phyloP scores from a whole-genome alignment of 2,329 filamentous ascomycete species.

The Scortechinia acanthostroma region DNA sequence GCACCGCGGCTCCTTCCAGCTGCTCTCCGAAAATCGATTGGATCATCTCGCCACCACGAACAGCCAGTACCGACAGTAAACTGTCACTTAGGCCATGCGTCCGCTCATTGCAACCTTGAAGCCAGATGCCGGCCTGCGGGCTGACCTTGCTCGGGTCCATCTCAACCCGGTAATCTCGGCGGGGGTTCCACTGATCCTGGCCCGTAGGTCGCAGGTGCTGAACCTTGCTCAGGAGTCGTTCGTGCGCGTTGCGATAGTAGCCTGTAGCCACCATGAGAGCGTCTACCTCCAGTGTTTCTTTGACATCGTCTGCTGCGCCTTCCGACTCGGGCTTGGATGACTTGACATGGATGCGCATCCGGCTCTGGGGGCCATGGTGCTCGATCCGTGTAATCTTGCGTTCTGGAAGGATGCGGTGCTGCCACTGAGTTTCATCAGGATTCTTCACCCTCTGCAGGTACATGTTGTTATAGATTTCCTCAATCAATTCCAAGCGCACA shows the following conservation, averaged over 20 bases:
- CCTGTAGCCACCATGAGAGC: slow-evolving; percentile 81
- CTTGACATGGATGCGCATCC: slow-evolving; percentile 52
- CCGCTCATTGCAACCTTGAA: slow-evolving; percentile 88
- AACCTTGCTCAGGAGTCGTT: slow-evolving; percentile 66
- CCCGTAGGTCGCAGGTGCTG: slow-evolving; percentile 57
- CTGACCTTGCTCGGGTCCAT: slow-evolving; percentile 65
- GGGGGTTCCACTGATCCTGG: slow-evolving; percentile 38
- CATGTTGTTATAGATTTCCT: slow-evolving; percentile 78
- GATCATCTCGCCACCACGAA: slow-evolving; percentile 72
- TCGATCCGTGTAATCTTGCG: slow-evolving; percentile 59
- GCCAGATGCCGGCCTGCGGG: slow-evolving; percentile 73
- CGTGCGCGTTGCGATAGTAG: slow-evolving; percentile 72
- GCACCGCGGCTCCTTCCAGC: background rate
- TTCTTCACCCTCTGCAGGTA: slow-evolving; percentile 75
- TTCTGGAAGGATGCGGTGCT: slow-evolving; percentile 70
- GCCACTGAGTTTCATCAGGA: slow-evolving; percentile 67
- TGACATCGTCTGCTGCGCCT: too few species aligned
- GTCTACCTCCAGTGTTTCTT: slow-evolving; percentile 69
- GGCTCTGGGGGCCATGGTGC: slow-evolving; percentile 34
- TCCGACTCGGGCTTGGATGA: slow-evolving; percentile 25
- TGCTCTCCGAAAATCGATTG: slow-evolving; percentile 58
- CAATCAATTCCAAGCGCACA: slow-evolving; percentile 82
- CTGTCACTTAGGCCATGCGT: slow-evolving; percentile 88
- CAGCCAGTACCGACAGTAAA: slow-evolving; percentile 71
- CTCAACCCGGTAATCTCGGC: slow-evolving; percentile 71